Percentiles rank a stretch among this genome's conserved stretches.
Evolutionary conservation across 2,329 filamentous ascomycete genomes (phyloP).

Genomic region (Trichoderma citrinoviride): DNA sequence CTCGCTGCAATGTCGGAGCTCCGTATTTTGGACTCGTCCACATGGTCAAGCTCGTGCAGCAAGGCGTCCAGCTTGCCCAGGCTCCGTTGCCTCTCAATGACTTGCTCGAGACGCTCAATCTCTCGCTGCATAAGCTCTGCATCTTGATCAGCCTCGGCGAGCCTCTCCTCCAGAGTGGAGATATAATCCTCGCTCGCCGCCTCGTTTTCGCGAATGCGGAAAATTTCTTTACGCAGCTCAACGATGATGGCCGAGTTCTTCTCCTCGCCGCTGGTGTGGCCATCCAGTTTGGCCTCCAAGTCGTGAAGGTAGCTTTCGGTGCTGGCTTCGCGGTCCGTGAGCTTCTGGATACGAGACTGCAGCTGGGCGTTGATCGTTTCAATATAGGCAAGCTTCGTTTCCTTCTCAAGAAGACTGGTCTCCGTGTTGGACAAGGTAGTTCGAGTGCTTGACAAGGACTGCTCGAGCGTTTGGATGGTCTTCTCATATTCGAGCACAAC

Average conservation of each 20-base stretch:
- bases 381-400: constrained; percentile 88
- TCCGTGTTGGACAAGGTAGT: constrained; percentile 80
- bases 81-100: constrained; percentile 91
- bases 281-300: constrained; percentile 84
- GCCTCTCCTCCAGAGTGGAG: constrained; percentile 88
- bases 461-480: constrained; percentile 91
- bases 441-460: constrained; percentile 85
- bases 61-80: constrained; percentile 92
- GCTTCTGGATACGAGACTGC: constrained; percentile 84
- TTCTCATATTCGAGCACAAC: constrained; percentile 98
- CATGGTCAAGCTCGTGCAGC: constrained; percentile 82
- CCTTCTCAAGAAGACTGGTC: constrained; percentile 83
- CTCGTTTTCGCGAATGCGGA: constrained; percentile 85
- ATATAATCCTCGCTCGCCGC: constrained; percentile 93
- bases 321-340: constrained; percentile 84
- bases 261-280: constrained; percentile 87
- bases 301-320: constrained; percentile 93
- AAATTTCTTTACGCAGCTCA: constrained; percentile 88
- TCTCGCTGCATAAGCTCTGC: constrained; percentile 96
- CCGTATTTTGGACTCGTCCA: constrained; percentile 55
- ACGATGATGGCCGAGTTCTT: constrained; percentile 82
- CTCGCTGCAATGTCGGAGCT: constrained; percentile 35
- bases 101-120: constrained; percentile 88
- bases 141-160: constrained; percentile 95
- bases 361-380: constrained; percentile 91